A percentile compares a stretch with the other conserved stretches of the same genome.
phyloP scores from a whole-genome alignment of 2,329 filamentous ascomycete genomes.

The Aspergillus udagawae region DNA sequence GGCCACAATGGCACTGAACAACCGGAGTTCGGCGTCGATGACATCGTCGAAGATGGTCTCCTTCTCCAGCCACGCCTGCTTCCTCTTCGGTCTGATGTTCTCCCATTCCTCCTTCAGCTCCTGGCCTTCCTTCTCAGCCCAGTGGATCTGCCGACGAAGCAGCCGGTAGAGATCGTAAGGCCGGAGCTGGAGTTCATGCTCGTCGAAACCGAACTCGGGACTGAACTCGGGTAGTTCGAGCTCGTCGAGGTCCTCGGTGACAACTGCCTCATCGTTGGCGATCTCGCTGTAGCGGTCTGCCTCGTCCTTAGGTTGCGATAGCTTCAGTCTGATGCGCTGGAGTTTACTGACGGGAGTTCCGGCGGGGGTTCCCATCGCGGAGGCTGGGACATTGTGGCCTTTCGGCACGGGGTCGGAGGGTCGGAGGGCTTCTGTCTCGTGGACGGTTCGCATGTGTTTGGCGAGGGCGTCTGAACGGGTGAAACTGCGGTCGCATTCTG shows the following conservation, averaged over 20 bases:
- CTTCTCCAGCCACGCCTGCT: slow-evolving; percentile 40
- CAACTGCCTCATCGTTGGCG: slow-evolving; percentile 22
- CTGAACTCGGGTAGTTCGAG: slow-evolving; percentile 36
- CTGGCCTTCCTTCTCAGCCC: slow-evolving; percentile 43
- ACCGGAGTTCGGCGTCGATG: slow-evolving; percentile 38
- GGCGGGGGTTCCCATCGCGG: slow-evolving; percentile 26
- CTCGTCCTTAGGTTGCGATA: slow-evolving; percentile 33
- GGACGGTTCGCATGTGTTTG: slow-evolving; percentile 98
- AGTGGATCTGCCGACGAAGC: slow-evolving; percentile 45
- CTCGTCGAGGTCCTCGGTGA: slow-evolving; percentile 34
- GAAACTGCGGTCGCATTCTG: slow-evolving; percentile 96
- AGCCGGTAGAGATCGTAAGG: slow-evolving; percentile 43
- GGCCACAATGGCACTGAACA: slow-evolving; percentile 29
- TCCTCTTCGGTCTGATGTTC: slow-evolving; percentile 33
- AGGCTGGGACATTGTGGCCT: slow-evolving; percentile 26
- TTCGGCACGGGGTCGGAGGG: slow-evolving; percentile 51
- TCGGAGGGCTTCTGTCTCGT: slow-evolving; percentile 92
- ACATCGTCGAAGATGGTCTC: slow-evolving; percentile 42
- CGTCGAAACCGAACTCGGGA: slow-evolving; percentile 40
- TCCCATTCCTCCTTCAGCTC: slow-evolving; percentile 40
- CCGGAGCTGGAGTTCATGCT: slow-evolving; percentile 40
- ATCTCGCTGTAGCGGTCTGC: slow-evolving; percentile 24
- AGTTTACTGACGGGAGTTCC: slow-evolving; percentile 30
- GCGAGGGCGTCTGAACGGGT: slow-evolving; percentile 92
- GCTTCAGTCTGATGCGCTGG: slow-evolving; percentile 41